Percentiles rank a stretch among this genome's conserved stretches.
Evolutionary conservation across 345 rosid genomes (phyloP).

Genomic region (Aquilaria sinensis): DNA sequence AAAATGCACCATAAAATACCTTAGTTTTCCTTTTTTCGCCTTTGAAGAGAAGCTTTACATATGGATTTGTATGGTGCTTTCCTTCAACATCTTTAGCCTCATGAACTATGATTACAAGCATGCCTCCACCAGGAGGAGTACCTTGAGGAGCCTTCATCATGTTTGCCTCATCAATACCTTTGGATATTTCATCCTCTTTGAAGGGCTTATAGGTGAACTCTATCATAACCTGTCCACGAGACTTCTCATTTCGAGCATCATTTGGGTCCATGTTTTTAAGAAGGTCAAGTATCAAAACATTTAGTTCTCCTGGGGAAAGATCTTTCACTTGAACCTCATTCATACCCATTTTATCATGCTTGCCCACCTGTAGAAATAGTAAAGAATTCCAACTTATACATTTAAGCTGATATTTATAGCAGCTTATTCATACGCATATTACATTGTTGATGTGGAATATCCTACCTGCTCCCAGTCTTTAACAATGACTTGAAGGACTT

Average conservation of each 20-base stretch:
- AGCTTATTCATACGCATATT: background rate
- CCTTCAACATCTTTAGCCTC: slow-evolving; percentile 94
- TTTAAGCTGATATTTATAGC: too few species aligned
- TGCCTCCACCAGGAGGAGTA: slow-evolving; percentile 79
- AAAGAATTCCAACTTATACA: background rate
- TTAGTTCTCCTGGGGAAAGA: slow-evolving; percentile 54
- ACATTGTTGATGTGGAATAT: background rate
- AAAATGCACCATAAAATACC: slow-evolving; percentile 24
- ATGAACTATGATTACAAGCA: slow-evolving; percentile 73
- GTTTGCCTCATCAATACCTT: slow-evolving; percentile 35
- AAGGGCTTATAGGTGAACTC: slow-evolving; percentile 79
- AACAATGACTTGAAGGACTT: slow-evolving; percentile 46
- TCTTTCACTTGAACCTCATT: slow-evolving; percentile 65
- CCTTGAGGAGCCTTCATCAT: slow-evolving; percentile 79
- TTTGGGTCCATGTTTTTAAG: slow-evolving; percentile 55
- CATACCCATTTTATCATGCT: slow-evolving; percentile 83
- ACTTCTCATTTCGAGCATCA: slow-evolving; percentile 49
- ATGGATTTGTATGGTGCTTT: slow-evolving; percentile 87
- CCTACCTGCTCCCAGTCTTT: slow-evolving; percentile 90
- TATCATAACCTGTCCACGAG: slow-evolving; percentile 68
- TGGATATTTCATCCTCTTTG: slow-evolving; percentile 57
- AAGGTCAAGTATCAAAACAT: slow-evolving; percentile 52
- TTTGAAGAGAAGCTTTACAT: slow-evolving; percentile 55
- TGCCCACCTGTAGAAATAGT: slow-evolving; percentile 46
- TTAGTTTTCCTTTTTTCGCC: slow-evolving; percentile 86